These are phyloP conservation scores for Pestalotiopsis sp. DNA, from an alignment of 2,329 filamentous ascomycete genomes.

Conservation along the genomic window DNA sequence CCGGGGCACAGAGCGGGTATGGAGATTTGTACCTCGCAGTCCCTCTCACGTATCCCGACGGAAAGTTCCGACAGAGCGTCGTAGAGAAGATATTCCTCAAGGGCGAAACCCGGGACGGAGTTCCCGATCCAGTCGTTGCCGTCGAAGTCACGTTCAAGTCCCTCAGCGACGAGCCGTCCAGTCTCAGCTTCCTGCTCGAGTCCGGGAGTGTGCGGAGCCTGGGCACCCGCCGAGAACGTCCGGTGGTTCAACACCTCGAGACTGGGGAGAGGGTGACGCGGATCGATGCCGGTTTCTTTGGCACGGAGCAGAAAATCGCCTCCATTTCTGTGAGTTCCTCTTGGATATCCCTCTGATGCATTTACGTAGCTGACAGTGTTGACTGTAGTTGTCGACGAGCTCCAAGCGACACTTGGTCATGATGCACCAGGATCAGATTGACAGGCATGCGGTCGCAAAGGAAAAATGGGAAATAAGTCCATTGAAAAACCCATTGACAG, in stretches of 20 bases:
- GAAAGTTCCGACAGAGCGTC: slow-evolving; percentile 1
- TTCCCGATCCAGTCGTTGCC: slow-evolving; percentile 9
- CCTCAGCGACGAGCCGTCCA: slow-evolving; percentile 16
- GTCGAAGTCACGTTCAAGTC: slow-evolving; percentile 19
- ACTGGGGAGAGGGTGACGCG: slow-evolving; percentile 16
- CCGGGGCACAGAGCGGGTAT: background rate
- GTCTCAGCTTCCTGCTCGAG: slow-evolving; percentile 18
- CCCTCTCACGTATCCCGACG: background rate
- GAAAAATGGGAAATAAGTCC: background rate
- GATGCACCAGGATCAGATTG: background rate
- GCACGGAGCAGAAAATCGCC: slow-evolving; percentile 9
- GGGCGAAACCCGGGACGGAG: slow-evolving; percentile 12
- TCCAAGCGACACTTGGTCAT: slow-evolving; percentile 4
- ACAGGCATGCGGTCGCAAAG: background rate
- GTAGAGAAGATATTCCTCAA: slow-evolving; percentile 19
- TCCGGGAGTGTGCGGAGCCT: slow-evolving; percentile 14
- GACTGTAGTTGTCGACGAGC: slow-evolving; percentile 8
- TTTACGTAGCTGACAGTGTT: background rate
- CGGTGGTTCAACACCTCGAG: slow-evolving; percentile 12
- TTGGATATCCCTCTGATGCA: too few relatives aligned
- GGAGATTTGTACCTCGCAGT: slow-evolving; percentile 4
- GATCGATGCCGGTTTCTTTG: slow-evolving; percentile 16
- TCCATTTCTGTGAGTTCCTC: slow-evolving; percentile 17
- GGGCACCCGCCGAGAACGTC: slow-evolving; percentile 12
- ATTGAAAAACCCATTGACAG: background rate